phyloP scores from a whole-genome alignment of 2,329 filamentous ascomycete genomes.

The Penicillium concentricum region DNA sequence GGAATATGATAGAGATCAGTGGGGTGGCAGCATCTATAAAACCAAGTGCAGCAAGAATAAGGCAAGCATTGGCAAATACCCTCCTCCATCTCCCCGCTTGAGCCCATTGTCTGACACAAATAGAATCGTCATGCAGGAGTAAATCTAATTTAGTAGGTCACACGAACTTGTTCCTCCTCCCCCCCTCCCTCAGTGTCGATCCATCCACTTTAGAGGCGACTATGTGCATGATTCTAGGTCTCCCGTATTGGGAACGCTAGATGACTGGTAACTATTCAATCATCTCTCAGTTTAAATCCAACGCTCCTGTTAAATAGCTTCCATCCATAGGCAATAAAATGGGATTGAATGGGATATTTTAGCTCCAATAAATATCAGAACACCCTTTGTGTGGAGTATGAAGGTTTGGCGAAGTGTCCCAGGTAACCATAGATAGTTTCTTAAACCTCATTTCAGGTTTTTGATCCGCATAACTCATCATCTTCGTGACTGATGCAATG shows the following conservation, averaged over 20 bases:
- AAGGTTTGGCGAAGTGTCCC: neutral
- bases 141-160: neutral
- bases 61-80: neutral
- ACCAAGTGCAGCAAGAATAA: neutral
- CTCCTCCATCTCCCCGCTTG: neutral
- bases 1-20: neutral
- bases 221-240: too few relatives aligned
- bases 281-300: neutral
- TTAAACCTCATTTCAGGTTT: neutral
- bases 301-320: too few relatives aligned
- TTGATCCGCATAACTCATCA: neutral
- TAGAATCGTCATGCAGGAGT: neutral
- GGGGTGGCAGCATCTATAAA: neutral
- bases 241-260: too few relatives aligned
- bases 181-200: neutral
- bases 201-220: neutral
- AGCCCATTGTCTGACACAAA: neutral
- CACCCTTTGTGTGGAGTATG: neutral
- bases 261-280: neutral
- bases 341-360: neutral
- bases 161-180: neutral
- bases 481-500: neutral
- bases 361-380: neutral
- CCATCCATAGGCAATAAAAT: neutral
- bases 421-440: neutral